Base-by-base conservation (phyloP, 805 yeast species). In the Brettanomyces anomalus region DNA sequence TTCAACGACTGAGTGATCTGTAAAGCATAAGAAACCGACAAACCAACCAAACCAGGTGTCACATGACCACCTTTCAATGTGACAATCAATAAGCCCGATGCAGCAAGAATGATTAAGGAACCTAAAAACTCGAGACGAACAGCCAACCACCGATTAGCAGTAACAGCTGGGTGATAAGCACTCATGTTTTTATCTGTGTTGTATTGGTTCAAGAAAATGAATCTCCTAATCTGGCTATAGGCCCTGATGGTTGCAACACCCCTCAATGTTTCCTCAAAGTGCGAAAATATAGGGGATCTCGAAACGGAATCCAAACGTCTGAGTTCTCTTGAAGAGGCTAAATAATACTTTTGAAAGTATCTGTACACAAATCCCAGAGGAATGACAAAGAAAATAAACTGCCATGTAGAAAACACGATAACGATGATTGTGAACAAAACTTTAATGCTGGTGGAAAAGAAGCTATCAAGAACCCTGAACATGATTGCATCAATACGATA, bases 141-240 rank as follows among this genome's bases (percentile, higher is more conserved):
- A 8, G 97, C 96, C 47, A 93, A 74, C 99, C 99, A 93, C 67
- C 99, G 79, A 62, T 94, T 93, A 11, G 96, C 89, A 59, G 85
- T 83, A 44, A 88, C 79, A 10, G 95, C 75, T 24, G 97, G 96
- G 70, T 87, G 94, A 56, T 77, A 87, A 0, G 97, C 97, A 53
- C 84, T 74, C 83, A 90, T 78, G 60, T 93, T 90, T 54, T 75
- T 76, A 58, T 93, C 97, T 54, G 89, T 74, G 57, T 85, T 76
- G 34, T 74, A 66, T 55, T 77, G 76, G 58, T 83, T 84, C 60
- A 83, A 70, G 52, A 68, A 76, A 36, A 64, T 66, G 57, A 85
- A 85, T 59, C 93, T 70, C 1, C 66, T 62, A 42, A 72, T 70
- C 57, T 85, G 89, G 36, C 70, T 71, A 57, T 79, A 85, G 1